Base-by-base conservation (phyloP, 2,329 filamentous ascomycete species). In the Leptographium procerum region DNA sequence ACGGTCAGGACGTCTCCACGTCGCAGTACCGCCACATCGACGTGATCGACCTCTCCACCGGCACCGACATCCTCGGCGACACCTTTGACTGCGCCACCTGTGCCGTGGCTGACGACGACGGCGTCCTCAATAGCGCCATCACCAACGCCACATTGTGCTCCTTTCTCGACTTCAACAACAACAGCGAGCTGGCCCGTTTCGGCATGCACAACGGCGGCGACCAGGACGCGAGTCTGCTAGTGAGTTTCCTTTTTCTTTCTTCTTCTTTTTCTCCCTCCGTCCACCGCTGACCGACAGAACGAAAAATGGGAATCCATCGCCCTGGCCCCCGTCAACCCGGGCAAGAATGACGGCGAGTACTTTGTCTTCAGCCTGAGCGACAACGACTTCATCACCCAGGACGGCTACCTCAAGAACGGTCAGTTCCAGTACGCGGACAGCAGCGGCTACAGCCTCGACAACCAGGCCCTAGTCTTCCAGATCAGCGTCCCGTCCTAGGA, bases 261-360 rank as follows among this genome's bases (percentile, higher is more conserved):
- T n/a, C n/a, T n/a, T n/a, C n/a, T n/a, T n/a, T n/a, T n/a, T n/a
- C n/a, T n/a, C n/a, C n/a, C n/a, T n/a, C n/a, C n/a, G n/a, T n/a
- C n/a, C n/a, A n/a, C n/a, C n/a, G 34, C 55, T 57, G 10, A 57
- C 55, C 6, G 24, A 14, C 34, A 59, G 67, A 89, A 89, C 65
- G 86, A 90, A 74, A 90, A 90, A 67, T 90, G 87, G 87, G 87
- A 91, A 73, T 82, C 80, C 24, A 70, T 90, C 53, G 80, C 82
- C 3, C 67, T 89, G 28, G 76, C 83, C 3, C 84, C 84, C 1
- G 78, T 82, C 8, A 68, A 68, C 57, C 68, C 70, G 3, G 65
- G 67, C 24, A 60, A 65, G 2, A 68, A 71, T 45, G 67, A 69
- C 26, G 75, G 81, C 29, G 81, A 88, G 70, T 89, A 82, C 69